A percentile compares a stretch with the other conserved stretches of the same genome.
phyloP scores from a whole-genome alignment of 2,329 filamentous ascomycete species.

The Fusarium sp. region DNA sequence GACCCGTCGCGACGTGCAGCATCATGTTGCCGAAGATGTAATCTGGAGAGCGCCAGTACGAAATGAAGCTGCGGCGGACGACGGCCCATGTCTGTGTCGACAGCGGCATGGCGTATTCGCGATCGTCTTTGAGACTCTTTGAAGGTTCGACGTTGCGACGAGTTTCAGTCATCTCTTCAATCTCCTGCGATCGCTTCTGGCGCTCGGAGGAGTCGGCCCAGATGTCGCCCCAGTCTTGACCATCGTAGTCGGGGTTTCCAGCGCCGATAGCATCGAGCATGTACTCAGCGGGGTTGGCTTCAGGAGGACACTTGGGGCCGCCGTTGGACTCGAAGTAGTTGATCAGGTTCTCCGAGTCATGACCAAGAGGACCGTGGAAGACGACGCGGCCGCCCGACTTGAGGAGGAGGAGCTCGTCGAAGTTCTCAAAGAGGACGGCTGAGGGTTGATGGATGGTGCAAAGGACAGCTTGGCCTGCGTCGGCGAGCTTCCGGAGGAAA shows the following conservation, averaged over 20 bases:
- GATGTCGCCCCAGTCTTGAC: slow-evolving; percentile 72
- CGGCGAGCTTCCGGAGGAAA: slow-evolving; percentile 72
- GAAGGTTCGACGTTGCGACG: slow-evolving; percentile 57
- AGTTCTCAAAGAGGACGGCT: slow-evolving; percentile 67
- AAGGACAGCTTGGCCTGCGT: slow-evolving; percentile 70
- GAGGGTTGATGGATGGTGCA: slow-evolving; percentile 73
- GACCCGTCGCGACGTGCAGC: slow-evolving; percentile 71
- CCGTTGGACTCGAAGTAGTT: slow-evolving; percentile 67
- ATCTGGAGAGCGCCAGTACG: slow-evolving; percentile 75
- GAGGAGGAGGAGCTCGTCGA: slow-evolving; percentile 68
- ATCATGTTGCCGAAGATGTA: slow-evolving; percentile 74
- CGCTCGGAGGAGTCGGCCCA: slow-evolving; percentile 69
- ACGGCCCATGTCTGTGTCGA: slow-evolving; percentile 66
- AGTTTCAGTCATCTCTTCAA: slow-evolving; percentile 64
- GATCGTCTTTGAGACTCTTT: slow-evolving; percentile 61
- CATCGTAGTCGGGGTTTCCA: slow-evolving; percentile 70
- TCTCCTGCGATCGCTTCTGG: slow-evolving; percentile 61
- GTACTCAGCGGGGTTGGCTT: slow-evolving; percentile 68
- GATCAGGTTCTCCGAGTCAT: slow-evolving; percentile 62
- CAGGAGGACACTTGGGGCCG: slow-evolving; percentile 60
- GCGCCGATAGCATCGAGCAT: slow-evolving; percentile 72
- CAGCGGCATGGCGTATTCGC: slow-evolving; percentile 74
- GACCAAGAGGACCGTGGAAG: slow-evolving; percentile 68
- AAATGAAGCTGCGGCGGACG: slow-evolving; percentile 69
- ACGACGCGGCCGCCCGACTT: slow-evolving; percentile 66